Evolutionary conservation across 768 basidiomycete species (phyloP), one percentile per base, ranked within the genome.

Genomic region (Obba rivulosa): DNA sequence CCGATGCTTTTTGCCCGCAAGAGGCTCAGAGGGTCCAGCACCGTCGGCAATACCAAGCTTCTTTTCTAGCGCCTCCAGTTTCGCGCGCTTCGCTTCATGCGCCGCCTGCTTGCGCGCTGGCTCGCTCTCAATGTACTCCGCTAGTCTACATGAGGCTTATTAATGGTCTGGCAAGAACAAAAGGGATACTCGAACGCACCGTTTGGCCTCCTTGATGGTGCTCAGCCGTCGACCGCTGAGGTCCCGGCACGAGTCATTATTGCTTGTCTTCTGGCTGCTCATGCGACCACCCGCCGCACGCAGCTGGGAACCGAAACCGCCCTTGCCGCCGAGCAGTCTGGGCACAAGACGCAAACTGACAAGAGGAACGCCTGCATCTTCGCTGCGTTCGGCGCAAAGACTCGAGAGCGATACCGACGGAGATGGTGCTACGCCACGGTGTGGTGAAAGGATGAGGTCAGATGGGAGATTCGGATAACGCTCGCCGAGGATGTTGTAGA

Each of bases 281-380:
- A 99, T 99, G 25, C 95, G 80, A 11, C 96, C 95, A 55, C 96
- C 96, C 13, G 95, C 95, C 0, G 96, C 95, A 65, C 96, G 80
- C 55, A 99, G 75, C 71, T 97, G 93, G 16, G 87, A 90, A 3
- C 96, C 96, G 61, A 99, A 98, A 28, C 95, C 96, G 64, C 96
- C 95, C 69, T 98, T 99, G 17, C 96, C 96, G 42, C 95, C 95
- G 2, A 76, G 73, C 7, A 97, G 62, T 21, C 84, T 73, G 0
- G 91, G 85, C 1, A 77, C 70, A n/a, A 95, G 73, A 0, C 90
- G 77, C 1, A 97, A 71, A 2, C 77, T 73, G n/a, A 92, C 70
- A 22, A 87, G 66, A 34, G 51, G 46, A 22, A 49, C 31, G 2
- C 62, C 54, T 4, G 63, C 62, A 14, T 61, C 58, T 7, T 53